Conservation (phyloP, 371 early-diverging fungal genomes). For the Funneliformis caledonium region DNA sequence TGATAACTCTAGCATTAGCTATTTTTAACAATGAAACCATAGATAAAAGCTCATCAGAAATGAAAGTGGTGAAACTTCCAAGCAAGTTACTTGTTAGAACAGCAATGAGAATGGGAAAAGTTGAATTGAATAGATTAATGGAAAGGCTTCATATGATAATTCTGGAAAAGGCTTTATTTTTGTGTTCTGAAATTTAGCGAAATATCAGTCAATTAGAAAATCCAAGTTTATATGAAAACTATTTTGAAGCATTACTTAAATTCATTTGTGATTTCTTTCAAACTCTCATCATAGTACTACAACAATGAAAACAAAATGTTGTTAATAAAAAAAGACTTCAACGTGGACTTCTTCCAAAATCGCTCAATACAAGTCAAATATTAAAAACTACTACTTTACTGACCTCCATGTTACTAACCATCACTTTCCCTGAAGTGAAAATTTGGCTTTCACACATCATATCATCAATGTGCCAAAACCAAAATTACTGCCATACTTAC, state of each 20-base stretch:
- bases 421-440: neutral
- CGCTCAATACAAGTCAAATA: neutral
- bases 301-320: conserved; percentile 13
- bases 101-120: neutral
- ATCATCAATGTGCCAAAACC: conserved; percentile 14
- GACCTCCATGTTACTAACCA: neutral
- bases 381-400: neutral
- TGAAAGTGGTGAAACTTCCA: neutral
- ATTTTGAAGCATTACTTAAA: neutral
- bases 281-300: neutral
- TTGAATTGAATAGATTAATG: neutral
- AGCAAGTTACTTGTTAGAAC: conserved; percentile 3
- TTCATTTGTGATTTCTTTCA: neutral
- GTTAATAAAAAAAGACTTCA: conserved; percentile 11
- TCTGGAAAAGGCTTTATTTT: conserved; percentile 6
- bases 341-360: neutral
- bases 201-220: conserved; percentile 17
- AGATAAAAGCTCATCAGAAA: neutral
- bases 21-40: neutral
- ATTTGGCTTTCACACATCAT: conserved; percentile 14
- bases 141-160: neutral
- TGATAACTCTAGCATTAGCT: neutral
- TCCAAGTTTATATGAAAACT: neutral
- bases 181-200: neutral
- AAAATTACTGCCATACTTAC: too few species aligned